Conservation (phyloP, 495 filamentous ascomycete species). For the Penicillium ucsense region DNA sequence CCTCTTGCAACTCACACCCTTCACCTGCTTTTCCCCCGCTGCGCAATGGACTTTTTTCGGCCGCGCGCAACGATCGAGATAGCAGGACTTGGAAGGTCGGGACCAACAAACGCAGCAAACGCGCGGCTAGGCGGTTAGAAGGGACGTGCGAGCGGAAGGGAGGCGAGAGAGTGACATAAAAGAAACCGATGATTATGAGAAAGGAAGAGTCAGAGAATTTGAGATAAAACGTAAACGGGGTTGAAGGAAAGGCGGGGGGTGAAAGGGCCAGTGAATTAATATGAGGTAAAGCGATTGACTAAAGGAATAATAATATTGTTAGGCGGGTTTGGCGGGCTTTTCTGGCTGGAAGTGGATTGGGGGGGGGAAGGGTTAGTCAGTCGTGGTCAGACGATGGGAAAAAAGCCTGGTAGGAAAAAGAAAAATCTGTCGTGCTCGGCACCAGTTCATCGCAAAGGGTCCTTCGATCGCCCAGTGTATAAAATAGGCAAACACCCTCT, state of each 20-base stretch:
- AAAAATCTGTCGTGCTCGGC: too few species aligned
- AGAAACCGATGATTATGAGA: slow-evolving; percentile 30
- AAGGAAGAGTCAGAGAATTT: slow-evolving; percentile 27
- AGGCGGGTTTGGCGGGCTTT: slow-evolving; percentile 3
- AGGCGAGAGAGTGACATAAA: slow-evolving; percentile 35
- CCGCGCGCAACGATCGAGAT: background rate
- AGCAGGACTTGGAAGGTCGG: slow-evolving; percentile 1
- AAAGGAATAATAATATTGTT: slow-evolving; percentile 27
- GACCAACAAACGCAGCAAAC: slow-evolving; percentile 28
- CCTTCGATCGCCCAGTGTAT: too few species aligned
- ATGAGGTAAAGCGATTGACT: slow-evolving; percentile 41
- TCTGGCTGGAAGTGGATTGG: background rate
- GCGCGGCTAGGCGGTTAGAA: slow-evolving; percentile 36
- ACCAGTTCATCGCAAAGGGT: too few species aligned
- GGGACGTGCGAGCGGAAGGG: slow-evolving; percentile 25
- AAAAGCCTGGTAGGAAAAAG: too few species aligned
- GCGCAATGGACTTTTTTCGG: slow-evolving; percentile 5
- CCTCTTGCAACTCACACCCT: background rate
- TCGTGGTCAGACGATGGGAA: slow-evolving; percentile 2
- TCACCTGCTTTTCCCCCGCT: slow-evolving; percentile 8
- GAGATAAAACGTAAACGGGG: slow-evolving; percentile 18
- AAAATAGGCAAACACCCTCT: too few species aligned
- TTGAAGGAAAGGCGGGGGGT: slow-evolving; percentile 7
- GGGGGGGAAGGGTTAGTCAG: background rate
- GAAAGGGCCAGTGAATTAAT: slow-evolving; percentile 18